Conservation (phyloP, 2,329 filamentous ascomycete species). For the Diplodia scrobiculata region DNA sequence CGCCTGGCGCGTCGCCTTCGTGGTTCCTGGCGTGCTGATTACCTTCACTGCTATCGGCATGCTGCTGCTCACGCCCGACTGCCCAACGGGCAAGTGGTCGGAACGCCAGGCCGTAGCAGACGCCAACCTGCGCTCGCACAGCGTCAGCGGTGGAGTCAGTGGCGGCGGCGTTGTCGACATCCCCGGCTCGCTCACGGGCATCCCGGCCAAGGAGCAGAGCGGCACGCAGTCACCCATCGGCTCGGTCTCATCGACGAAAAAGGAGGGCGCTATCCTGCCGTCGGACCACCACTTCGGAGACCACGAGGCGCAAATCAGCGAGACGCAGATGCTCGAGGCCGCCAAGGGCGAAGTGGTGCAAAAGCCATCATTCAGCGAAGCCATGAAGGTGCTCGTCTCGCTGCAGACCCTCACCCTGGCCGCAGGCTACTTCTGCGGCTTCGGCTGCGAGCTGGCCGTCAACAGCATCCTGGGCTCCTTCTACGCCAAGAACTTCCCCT, state of each 20-base stretch:
- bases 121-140: conserved; percentile 53
- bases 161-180: conserved; percentile 51
- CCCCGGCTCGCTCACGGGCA: conserved; percentile 49
- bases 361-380: conserved; percentile 63
- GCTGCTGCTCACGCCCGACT: conserved; percentile 75
- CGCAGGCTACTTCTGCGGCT: conserved; percentile 61
- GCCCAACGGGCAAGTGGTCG: conserved; percentile 78
- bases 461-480: conserved; percentile 63
- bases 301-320: conserved; percentile 53
- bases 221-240: conserved; percentile 34
- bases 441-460: conserved; percentile 62
- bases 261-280: conserved; percentile 35
- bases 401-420: conserved; percentile 57
- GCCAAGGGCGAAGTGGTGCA: conserved; percentile 63
- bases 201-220: conserved; percentile 49
- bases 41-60: conserved; percentile 66
- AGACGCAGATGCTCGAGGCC: conserved; percentile 58
- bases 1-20: conserved; percentile 82
- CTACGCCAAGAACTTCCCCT: conserved; percentile 59
- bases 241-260: conserved; percentile 46
- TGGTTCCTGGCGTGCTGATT: conserved; percentile 80
- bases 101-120: conserved; percentile 65
- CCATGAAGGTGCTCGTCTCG: conserved; percentile 63
- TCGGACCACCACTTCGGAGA: conserved; percentile 39
- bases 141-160: conserved; percentile 45